Base-by-base conservation (phyloP, 805 yeast genomes). In the Saccharomyces mikatae region DNA sequence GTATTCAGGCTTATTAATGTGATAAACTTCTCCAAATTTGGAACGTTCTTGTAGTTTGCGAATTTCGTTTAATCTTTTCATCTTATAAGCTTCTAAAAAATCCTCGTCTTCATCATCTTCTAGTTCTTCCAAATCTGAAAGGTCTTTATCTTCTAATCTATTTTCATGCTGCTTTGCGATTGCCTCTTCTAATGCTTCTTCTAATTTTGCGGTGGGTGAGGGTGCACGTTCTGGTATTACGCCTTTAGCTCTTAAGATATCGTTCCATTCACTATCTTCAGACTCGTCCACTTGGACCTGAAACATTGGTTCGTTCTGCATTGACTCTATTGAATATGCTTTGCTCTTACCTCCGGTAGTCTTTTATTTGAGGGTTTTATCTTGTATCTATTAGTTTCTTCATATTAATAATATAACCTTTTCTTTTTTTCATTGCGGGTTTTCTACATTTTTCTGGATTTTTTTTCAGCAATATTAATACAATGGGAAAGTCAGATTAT, bases 231-330 rank as follows among this genome's bases (percentile, higher is more conserved):
- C 90, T 0, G 99, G 99, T 50, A 94, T 89, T 53, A 94, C 83
- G 26, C 98, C 98, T 58, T 91, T 88, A 2, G 81, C 80, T 60
- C 99, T 77, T 48, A 94, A 77, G 60, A 94, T 90, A 70, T 94
- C 99, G 68, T 94, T 94, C 99, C 99, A 94, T 70, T 94, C 99
- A 0, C 99, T 94, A 69, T 94, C 99, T 71, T 94, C 99, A 58
- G 80, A 81, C 36, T 96, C 97, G 71, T 94, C 91, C 53, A 91
- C 96, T 71, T 90, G 89, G 50, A 90, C 90, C 60, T 84, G 89
- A 53, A 86, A 76, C 73, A 84, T 79, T 32, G 83, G 81, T 56
- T 82, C 83, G 56, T 69, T 67, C 52, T 67, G 69, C 71, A 64
- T 68, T 36, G 17, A 41, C 29, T 50, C 11, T 17, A 4, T 22